Conservation (phyloP, 1,284 basidiomycete species). For the Pholiota adiposa region DNA sequence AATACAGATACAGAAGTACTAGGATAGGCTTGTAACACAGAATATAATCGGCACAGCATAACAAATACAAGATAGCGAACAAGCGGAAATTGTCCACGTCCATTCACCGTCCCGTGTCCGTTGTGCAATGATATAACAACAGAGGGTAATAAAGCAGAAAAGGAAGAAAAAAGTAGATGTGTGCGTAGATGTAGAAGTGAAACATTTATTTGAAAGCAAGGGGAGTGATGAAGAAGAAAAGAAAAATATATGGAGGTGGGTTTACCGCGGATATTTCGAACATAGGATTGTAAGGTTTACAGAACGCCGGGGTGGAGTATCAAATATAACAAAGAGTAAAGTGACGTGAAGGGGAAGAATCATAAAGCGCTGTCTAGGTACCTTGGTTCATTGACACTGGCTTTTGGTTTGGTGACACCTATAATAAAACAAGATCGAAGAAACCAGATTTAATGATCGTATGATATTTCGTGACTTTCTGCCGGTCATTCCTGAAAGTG, state of each 20-base stretch:
- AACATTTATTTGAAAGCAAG: constrained; percentile 4
- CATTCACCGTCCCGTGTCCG: constrained; percentile 65
- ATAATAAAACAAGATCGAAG: neutral
- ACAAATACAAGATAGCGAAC: constrained; percentile 58
- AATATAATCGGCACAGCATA: constrained; percentile 8
- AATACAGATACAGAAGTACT: constrained; percentile 19
- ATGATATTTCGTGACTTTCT: neutral
- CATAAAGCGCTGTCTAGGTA: neutral
- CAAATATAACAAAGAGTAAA: neutral
- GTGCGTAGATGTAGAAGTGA: constrained; percentile 18
- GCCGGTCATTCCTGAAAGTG: neutral
- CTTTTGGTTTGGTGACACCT: neutral
- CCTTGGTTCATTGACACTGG: neutral
- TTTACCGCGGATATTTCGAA: neutral
- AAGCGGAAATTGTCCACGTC: constrained; percentile 59
- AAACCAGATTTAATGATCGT: neutral
- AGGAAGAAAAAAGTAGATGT: constrained; percentile 18
- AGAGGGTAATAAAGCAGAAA: constrained; percentile 1
- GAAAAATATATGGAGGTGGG: neutral
- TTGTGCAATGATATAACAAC: constrained; percentile 34
- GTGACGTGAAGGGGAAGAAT: neutral
- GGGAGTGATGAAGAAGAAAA: constrained; percentile 4
- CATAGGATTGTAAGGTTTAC: neutral
- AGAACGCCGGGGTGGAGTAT: neutral
- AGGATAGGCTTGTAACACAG: constrained; percentile 3